phyloP scores from a whole-genome alignment of 768 basidiomycete species.

The Hygrophoropsis aurantiaca region DNA sequence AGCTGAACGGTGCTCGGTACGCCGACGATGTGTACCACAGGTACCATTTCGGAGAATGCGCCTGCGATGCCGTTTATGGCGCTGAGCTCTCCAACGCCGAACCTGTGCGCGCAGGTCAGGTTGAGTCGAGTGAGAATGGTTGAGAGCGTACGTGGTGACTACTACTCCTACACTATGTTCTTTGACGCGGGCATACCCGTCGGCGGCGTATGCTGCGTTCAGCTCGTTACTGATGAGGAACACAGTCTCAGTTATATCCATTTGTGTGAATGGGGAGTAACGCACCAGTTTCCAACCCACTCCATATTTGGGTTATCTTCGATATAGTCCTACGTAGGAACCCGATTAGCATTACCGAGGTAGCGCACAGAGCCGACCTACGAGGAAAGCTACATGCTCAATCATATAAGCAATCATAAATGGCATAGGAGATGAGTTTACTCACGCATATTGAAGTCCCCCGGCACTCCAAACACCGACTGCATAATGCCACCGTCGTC shows the following conservation, averaged over 20 bases:
- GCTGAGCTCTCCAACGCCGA: constrained; percentile 92
- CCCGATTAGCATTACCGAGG: neutral
- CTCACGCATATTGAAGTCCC: constrained; percentile 79
- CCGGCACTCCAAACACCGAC: constrained; percentile 83
- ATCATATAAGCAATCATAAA: neutral
- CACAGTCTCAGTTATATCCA: constrained; percentile 1
- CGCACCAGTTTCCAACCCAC: constrained; percentile 87
- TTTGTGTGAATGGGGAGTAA: too few species aligned
- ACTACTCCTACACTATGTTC: constrained; percentile 69
- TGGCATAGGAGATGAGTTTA: constrained; percentile 4
- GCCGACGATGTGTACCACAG: constrained; percentile 86
- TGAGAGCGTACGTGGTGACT: constrained; percentile 63
- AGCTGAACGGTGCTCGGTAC: constrained; percentile 76
- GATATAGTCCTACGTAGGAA: constrained; percentile 61
- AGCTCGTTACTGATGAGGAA: constrained; percentile 85
- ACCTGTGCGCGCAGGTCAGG: constrained; percentile 38
- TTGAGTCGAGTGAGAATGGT: neutral
- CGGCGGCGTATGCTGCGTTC: constrained; percentile 88
- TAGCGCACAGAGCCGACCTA: constrained; percentile 10
- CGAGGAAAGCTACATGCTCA: constrained; percentile 23
- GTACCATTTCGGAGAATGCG: constrained; percentile 86
- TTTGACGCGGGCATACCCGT: constrained; percentile 91
- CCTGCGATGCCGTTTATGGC: constrained; percentile 85
- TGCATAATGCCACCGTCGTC: constrained; percentile 23
- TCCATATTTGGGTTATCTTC: constrained; percentile 76